These are phyloP conservation scores for Malus hybrid DNA, from an alignment of 331 rosid species.

Conservation along the genomic window DNA sequence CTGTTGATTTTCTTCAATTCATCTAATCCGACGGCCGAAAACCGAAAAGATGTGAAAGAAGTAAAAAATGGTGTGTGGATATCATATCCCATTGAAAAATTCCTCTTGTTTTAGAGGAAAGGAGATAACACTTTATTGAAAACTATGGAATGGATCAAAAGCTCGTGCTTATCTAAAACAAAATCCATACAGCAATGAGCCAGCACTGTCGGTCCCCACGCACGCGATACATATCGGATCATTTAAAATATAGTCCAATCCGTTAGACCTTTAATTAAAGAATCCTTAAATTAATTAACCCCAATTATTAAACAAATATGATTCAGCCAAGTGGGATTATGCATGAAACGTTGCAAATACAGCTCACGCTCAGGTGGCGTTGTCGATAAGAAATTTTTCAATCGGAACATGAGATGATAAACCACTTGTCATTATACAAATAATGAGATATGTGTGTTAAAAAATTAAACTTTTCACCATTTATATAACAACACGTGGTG, in stretches of 20 bases:
- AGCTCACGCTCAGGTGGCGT: neutral
- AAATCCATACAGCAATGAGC: constrained; percentile 1
- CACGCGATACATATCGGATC: neutral
- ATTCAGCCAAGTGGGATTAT: neutral
- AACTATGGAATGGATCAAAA: neutral
- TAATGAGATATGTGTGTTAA: too few relatives aligned
- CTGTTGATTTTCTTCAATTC: too few relatives aligned
- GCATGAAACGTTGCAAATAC: neutral
- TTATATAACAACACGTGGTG: too few relatives aligned
- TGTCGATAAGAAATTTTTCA: neutral
- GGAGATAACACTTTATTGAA: neutral
- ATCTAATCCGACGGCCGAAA: too few relatives aligned
- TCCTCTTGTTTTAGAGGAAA: neutral
- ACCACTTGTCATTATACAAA: too few relatives aligned
- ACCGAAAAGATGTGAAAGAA: too few relatives aligned
- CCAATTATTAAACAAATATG: neutral
- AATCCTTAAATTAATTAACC: neutral
- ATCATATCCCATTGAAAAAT: too few relatives aligned
- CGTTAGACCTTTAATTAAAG: neutral
- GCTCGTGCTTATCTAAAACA: constrained; percentile 15
- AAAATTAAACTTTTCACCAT: too few relatives aligned
- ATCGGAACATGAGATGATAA: accelerated
- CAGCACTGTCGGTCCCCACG: neutral
- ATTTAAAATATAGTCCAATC: neutral
- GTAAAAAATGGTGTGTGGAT: too few relatives aligned